Evolutionary conservation across 2,329 filamentous ascomycete species (phyloP).

Genomic region (Cladorrhinum sp.): DNA sequence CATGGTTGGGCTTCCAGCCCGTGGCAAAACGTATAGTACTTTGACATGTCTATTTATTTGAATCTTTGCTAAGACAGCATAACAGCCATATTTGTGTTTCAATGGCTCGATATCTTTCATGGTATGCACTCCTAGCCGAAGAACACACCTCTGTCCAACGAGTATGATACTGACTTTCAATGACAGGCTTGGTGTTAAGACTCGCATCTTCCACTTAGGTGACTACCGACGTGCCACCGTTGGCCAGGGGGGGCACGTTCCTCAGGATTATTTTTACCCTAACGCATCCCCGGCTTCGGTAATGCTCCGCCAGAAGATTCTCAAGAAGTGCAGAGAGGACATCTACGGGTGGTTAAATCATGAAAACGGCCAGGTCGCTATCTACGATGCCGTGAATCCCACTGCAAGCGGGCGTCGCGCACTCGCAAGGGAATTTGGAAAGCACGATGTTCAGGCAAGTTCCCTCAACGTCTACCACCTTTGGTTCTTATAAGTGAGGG

Average conservation of each 20-base stretch:
- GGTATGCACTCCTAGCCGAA: conserved; percentile 47
- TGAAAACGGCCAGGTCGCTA: conserved; percentile 96
- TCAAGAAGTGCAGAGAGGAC: conserved; percentile 95
- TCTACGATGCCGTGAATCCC: conserved; percentile 97
- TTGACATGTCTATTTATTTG: conserved; percentile 20
- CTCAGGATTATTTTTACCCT: conserved; percentile 96
- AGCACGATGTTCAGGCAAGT: conserved; percentile 83
- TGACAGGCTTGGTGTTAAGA: conserved; percentile 87
- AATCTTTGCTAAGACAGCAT: conserved; percentile 11
- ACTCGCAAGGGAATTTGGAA: conserved; percentile 93
- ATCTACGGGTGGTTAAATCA: conserved; percentile 96
- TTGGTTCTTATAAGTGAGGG: conserved; percentile 6
- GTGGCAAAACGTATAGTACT: conserved; percentile 80
- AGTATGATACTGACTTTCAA: conserved; percentile 19
- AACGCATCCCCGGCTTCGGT: conserved; percentile 90
- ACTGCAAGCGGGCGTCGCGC: conserved; percentile 76
- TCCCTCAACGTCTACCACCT: neutral
- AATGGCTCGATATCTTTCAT: conserved; percentile 87
- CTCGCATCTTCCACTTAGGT: conserved; percentile 93
- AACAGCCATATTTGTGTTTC: conserved; percentile 88
- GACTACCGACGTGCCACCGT: conserved; percentile 94
- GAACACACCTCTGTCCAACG: neutral
- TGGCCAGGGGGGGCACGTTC: conserved; percentile 77
- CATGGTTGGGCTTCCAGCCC: conserved; percentile 89
- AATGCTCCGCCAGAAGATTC: conserved; percentile 91